Conservation (phyloP, 331 rosid genomes). For the Arachis monticola region DNA sequence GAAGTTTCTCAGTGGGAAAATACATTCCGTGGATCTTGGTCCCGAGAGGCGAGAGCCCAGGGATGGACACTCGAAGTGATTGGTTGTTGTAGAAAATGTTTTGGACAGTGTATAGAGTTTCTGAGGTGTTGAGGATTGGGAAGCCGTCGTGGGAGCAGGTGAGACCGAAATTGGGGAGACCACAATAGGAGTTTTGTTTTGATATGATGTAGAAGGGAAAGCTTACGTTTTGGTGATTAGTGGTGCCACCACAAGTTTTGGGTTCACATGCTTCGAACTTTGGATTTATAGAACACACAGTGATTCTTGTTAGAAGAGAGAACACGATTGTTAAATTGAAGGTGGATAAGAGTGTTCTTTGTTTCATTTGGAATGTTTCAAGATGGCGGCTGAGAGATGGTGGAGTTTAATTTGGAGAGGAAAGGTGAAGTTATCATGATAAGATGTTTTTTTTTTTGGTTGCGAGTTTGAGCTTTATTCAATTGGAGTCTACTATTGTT, state of each 20-base stretch:
- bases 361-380: conserved; percentile 46
- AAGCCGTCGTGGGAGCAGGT: conserved; percentile 36
- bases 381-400: too few relatives aligned
- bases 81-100: conserved; percentile 40
- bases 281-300: conserved; percentile 3
- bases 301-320: background rate
- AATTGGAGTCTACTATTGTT: too few relatives aligned
- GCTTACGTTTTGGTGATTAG: conserved; percentile 38
- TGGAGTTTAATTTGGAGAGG: too few relatives aligned
- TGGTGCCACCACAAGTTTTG: conserved; percentile 40
- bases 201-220: conserved; percentile 51
- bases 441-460: too few relatives aligned
- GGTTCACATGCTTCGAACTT: conserved; percentile 43
- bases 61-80: conserved; percentile 40
- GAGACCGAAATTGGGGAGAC: conserved; percentile 43
- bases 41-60: conserved; percentile 28
- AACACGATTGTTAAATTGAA: background rate
- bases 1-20: background rate
- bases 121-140: conserved; percentile 37
- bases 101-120: conserved; percentile 17
- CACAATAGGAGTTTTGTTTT: conserved; percentile 42
- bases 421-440: too few relatives aligned
- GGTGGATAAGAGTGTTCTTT: background rate
- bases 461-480: too few relatives aligned
- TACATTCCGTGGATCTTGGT: background rate